Conservation (phyloP, 2,329 filamentous ascomycete genomes). For the Periconia macrospinosa region DNA sequence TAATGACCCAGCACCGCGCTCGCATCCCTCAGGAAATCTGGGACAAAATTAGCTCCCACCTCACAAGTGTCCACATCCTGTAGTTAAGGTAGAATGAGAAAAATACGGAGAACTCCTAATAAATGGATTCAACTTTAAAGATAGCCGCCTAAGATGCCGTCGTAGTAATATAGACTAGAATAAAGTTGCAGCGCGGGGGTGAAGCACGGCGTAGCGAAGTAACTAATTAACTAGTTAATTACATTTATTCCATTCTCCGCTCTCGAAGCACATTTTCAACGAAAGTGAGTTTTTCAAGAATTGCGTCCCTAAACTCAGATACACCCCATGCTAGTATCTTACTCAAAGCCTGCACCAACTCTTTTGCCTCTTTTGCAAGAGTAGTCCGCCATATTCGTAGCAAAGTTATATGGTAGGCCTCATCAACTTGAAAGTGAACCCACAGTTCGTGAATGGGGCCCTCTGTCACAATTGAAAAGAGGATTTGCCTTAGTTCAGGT, state of each 20-base stretch:
- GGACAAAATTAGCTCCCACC: too few relatives aligned
- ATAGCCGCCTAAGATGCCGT: too few relatives aligned
- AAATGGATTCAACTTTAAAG: too few relatives aligned
- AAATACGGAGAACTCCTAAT: too few relatives aligned
- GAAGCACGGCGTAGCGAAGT: too few relatives aligned
- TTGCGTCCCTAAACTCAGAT: background rate
- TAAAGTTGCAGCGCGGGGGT: too few relatives aligned
- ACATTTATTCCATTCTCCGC: slow-evolving; percentile 1
- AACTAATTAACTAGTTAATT: too few relatives aligned
- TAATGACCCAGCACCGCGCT: too few relatives aligned
- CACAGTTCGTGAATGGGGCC: slow-evolving; percentile 12
- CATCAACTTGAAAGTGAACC: slow-evolving; percentile 7
- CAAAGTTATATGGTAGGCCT: slow-evolving; percentile 8
- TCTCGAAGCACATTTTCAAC: background rate
- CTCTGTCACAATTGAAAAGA: slow-evolving; percentile 12
- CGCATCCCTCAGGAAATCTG: too few relatives aligned
- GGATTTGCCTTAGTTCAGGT: slow-evolving; percentile 3
- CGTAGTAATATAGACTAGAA: too few relatives aligned
- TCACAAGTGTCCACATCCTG: too few relatives aligned
- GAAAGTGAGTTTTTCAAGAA: slow-evolving; percentile 2
- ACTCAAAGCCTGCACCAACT: slow-evolving; percentile 9
- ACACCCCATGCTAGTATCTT: slow-evolving; percentile 9
- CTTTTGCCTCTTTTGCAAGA: slow-evolving; percentile 5
- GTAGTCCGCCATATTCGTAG: slow-evolving; percentile 7
- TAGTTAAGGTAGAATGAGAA: too few relatives aligned